A percentile compares a stretch with the other conserved stretches of the same genome.
Conservation (phyloP, 1,284 basidiomycete genomes). For the Malassezia furfur region DNA sequence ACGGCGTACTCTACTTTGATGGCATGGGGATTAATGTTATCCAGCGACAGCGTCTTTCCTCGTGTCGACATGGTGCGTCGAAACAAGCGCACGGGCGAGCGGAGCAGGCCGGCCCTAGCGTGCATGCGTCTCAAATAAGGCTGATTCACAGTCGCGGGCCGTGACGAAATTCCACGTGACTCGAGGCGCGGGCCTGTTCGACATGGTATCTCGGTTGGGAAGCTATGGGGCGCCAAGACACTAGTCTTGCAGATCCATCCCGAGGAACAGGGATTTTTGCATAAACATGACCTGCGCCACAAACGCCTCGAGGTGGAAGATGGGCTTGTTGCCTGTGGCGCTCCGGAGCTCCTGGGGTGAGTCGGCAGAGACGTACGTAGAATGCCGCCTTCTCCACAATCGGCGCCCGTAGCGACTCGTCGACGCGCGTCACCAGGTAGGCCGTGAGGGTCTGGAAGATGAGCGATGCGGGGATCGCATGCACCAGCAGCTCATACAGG, state of each 20-base stretch:
- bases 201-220: too few relatives aligned
- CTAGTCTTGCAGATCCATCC: constrained; percentile 20
- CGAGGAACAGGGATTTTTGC: constrained; percentile 37
- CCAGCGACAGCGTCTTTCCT: constrained; percentile 31
- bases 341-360: constrained; percentile 51
- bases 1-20: constrained; percentile 90
- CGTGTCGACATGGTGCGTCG: neutral
- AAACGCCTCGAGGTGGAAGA: constrained; percentile 47
- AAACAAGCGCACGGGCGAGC: neutral
- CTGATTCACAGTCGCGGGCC: neutral
- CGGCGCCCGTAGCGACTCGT: constrained; percentile 51
- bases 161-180: too few relatives aligned
- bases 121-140: neutral
- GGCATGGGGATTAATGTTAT: constrained; percentile 64
- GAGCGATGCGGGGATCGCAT: constrained; percentile 86
- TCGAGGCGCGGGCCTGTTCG: too few relatives aligned
- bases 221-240: neutral
- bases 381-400: constrained; percentile 61
- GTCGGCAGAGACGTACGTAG: constrained; percentile 59
- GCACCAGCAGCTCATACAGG: constrained; percentile 88
- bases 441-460: constrained; percentile 55
- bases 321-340: constrained; percentile 39
- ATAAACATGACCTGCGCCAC: constrained; percentile 46
- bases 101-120: neutral
- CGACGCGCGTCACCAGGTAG: constrained; percentile 71